Evolutionary conservation across 352 stramenopile species (phyloP), one percentile per base, ranked within the genome.

Genomic region (Globisporangium polare): DNA sequence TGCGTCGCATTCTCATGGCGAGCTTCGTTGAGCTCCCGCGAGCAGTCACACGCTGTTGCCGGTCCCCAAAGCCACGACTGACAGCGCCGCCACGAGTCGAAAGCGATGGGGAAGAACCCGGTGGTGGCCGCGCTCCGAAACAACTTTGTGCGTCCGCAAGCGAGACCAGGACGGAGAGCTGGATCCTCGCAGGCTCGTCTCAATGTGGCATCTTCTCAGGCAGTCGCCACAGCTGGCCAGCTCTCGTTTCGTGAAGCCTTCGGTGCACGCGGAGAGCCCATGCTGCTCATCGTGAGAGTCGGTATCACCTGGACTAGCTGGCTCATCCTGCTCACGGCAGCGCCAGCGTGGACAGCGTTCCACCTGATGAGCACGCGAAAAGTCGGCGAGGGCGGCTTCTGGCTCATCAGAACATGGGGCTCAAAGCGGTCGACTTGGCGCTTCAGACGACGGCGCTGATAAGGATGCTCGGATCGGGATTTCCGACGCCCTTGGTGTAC

Each of bases 361-460:
- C 76, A 72, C 35, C 50, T 88, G 24, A 84, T 86, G 75, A 56
- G 76, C 58, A 85, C 74, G 0, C 29, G 24, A 3, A 54, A 71
- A 22, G 75, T 83, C 31, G 74, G 83, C 43, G 51, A 83, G 35
- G 75, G 75, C 1, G 55, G 75, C 2, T 88, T 83, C 33, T 88
- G 73, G 78, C 67, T 72, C 27, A 69, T 78, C 29, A 70, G 42
- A 60, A 60, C 18, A 0, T 60, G 1, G 33, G 39, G 6, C 54
- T 60, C 41, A 60, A 61, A 3, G n/a, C 10, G 0, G n/a, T 61
- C 17, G 42, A 61, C 42, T 12, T 61, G 26, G 12, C 39, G 13
- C 43, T 53, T 9, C 55, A 53, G 20, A 53, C 43, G 1, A 6
- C 53, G 5, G 18, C 27, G 42, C 26, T 61, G 9, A 2, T 17